Evolutionary conservation across 2,329 filamentous ascomycete genomes (phyloP).

Genomic region (Emmonsia crescens): DNA sequence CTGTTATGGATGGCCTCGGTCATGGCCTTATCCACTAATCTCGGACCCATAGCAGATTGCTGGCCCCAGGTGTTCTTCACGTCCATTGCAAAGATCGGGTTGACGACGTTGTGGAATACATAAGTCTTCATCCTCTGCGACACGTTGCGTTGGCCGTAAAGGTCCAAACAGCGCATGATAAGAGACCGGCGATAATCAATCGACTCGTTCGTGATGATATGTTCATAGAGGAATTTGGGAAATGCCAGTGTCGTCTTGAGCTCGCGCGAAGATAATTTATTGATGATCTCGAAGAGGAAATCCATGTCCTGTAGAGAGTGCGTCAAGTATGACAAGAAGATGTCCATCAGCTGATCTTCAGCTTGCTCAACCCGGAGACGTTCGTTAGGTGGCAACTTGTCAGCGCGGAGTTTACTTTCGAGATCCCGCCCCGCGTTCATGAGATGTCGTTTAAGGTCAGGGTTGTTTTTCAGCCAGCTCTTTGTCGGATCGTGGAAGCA

Average conservation of each 20-base stretch:
- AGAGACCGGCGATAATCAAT: slow-evolving; percentile 77
- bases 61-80: slow-evolving; percentile 69
- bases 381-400: slow-evolving; percentile 59
- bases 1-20: slow-evolving; percentile 85
- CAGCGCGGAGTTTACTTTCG: slow-evolving; percentile 59
- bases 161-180: slow-evolving; percentile 74
- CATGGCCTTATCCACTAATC: slow-evolving; percentile 73
- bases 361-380: slow-evolving; percentile 82
- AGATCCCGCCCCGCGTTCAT: slow-evolving; percentile 63
- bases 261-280: slow-evolving; percentile 71
- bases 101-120: slow-evolving; percentile 80
- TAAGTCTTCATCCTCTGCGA: slow-evolving; percentile 90
- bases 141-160: slow-evolving; percentile 67
- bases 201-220: slow-evolving; percentile 73
- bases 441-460: slow-evolving; percentile 48
- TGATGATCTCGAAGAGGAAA: slow-evolving; percentile 72
- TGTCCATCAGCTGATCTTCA: slow-evolving; percentile 73
- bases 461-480: slow-evolving; percentile 53
- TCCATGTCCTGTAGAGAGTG: slow-evolving; percentile 68
- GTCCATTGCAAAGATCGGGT: slow-evolving; percentile 94
- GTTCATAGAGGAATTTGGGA: slow-evolving; percentile 70
- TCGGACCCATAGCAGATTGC: slow-evolving; percentile 45
- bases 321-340: slow-evolving; percentile 71
- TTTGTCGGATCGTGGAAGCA: slow-evolving; percentile 54
- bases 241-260: slow-evolving; percentile 67